Conservation (phyloP, 1,284 basidiomycete species). For the Puccinia novopanici region DNA sequence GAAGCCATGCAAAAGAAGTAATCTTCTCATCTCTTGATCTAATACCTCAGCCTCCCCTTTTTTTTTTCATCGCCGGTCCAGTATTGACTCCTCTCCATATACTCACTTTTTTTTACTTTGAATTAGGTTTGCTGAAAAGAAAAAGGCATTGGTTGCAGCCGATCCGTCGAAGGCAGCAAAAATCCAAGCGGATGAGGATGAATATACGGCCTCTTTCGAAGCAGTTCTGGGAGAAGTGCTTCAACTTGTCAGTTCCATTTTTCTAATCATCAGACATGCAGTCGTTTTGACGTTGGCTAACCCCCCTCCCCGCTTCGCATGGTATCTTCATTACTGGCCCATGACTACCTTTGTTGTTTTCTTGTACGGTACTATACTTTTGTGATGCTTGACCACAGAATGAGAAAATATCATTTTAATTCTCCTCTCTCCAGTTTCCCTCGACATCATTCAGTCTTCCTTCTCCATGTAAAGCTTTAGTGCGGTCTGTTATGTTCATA, state of each 20-base stretch:
- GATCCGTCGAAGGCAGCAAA: conserved; percentile 48
- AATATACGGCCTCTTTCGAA: conserved; percentile 42
- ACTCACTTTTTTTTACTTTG: neutral
- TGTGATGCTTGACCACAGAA: neutral
- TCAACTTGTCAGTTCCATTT: conserved; percentile 31
- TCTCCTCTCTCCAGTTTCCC: neutral
- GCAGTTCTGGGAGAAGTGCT: conserved; percentile 38
- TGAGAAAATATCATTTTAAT: conserved; percentile 16
- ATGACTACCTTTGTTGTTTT: neutral
- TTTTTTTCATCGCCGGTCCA: neutral
- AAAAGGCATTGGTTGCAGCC: conserved; percentile 30
- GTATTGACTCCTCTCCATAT: neutral
- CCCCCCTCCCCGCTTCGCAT: neutral
- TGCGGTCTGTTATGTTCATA: neutral
- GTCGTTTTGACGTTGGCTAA: neutral
- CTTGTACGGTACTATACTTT: too few species aligned
- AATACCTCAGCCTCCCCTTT: neutral
- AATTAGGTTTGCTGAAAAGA: conserved; percentile 40
- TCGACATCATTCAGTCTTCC: neutral
- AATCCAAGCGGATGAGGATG: conserved; percentile 48
- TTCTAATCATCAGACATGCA: neutral
- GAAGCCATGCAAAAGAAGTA: conserved; percentile 44
- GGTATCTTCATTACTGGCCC: neutral
- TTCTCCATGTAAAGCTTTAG: neutral
- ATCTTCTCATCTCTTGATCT: neutral